Evolutionary conservation across 192 early-diverging fungal genomes (phyloP), one percentile per base, ranked within the genome.

Genomic region (Gonapodya prolifera): DNA sequence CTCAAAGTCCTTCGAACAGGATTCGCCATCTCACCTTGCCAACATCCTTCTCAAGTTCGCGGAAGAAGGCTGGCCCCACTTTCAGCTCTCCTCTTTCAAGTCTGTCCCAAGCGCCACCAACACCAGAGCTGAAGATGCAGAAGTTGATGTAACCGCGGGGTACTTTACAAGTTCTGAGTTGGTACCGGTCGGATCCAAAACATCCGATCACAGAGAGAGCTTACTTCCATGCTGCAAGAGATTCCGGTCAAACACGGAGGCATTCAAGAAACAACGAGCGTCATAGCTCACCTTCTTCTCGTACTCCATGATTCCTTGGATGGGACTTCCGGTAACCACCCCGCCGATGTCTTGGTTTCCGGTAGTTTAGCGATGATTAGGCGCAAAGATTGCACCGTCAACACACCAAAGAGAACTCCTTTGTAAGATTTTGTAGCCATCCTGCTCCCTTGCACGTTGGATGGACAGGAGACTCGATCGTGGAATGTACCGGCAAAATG

Each of bases 261-360:
- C 8, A 23, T 8, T 61, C 45, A 61, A 23, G n/a, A n/a, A n/a
- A n/a, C n/a, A n/a, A 16, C 45, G 45, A 61, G 23, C 23, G 45
- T 61, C 45, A 23, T 8, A 61, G 23, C 8, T 61, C 45, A 16
- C 45, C 23, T 61, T 61, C 45, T 61, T 61, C 45, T 61, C 45
- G 45, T 61, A 61, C 8, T 16, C 45, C 8, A 61, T 16, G 31
- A 73, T 73, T 18, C 71, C 71, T 2, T 29, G 8, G 71, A 73
- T 32, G 71, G 71, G 71, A 32, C 28, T 30, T 13, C 71, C 71
- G 18, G 32, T 18, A 30, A 73, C 71, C 71, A 73, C 71, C 28
- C 71, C 71, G 71, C 71, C 71, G 31, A 73, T 18, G 71, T 73
- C 71, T 61, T n/a, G n/a, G n/a, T n/a, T n/a, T n/a, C n/a, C n/a